phyloP scores from a whole-genome alignment of 306 rosid genomes.

The Prinsepia uniflora region DNA sequence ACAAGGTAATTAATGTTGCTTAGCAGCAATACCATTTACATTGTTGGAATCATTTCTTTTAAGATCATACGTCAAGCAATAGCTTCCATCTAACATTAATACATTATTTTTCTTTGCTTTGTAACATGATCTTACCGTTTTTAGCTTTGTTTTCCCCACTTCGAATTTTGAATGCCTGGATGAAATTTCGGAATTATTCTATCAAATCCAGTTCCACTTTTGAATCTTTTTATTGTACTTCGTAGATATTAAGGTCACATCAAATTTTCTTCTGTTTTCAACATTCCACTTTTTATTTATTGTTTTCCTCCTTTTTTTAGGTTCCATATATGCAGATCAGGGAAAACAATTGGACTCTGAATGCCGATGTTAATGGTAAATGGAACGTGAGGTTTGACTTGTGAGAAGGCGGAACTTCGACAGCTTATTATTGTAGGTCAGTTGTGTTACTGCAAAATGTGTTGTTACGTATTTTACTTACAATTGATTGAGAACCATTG shows the following conservation, averaged over 20 bases:
- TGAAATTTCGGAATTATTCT: background rate
- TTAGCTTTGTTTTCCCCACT: background rate
- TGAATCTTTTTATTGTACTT: background rate
- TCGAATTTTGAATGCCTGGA: background rate
- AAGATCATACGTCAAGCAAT: background rate
- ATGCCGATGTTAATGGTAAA: conserved; percentile 72
- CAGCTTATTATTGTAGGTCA: conserved; percentile 24
- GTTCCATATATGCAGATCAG: conserved; percentile 92
- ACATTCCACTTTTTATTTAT: conserved; percentile 3
- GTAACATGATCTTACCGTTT: background rate
- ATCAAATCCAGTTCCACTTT: background rate
- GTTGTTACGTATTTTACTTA: conserved; percentile 24
- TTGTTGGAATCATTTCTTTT: background rate
- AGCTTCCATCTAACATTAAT: background rate
- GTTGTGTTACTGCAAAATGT: conserved; percentile 14
- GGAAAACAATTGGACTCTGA: conserved; percentile 92
- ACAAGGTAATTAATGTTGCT: conserved; percentile 50
- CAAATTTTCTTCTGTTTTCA: background rate
- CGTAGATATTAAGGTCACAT: background rate
- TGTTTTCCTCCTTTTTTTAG: conserved; percentile 33
- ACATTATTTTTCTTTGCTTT: background rate
- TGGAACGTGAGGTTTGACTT: conserved; percentile 89
- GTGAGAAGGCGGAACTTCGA: conserved; percentile 38
- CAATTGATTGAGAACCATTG: conserved; percentile 14
- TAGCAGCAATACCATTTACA: background rate